Percentiles rank a stretch among this genome's conserved stretches.
These are phyloP conservation scores for Hippophae gyantsensis DNA, from an alignment of 306 rosid genomes.

Conservation along the genomic window DNA sequence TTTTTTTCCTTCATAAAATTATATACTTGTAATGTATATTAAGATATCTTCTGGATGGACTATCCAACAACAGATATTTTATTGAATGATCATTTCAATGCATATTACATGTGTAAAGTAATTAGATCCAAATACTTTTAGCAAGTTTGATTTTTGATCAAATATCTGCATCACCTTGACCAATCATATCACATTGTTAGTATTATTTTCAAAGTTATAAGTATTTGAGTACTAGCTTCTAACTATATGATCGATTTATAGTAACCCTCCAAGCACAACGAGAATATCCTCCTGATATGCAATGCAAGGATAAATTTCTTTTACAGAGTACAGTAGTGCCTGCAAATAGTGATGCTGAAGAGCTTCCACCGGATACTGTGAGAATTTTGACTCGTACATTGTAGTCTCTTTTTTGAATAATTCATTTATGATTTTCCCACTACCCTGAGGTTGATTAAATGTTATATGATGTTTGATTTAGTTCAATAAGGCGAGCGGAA, in stretches of 20 bases:
- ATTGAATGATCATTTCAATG: not conserved
- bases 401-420: constrained; percentile 8
- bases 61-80: not conserved
- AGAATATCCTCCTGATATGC: constrained; percentile 80
- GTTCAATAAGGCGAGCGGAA: constrained; percentile 82
- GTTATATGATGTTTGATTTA: constrained; percentile 26
- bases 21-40: not conserved
- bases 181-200: constrained; percentile 9
- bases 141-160: constrained; percentile 1
- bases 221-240: not conserved
- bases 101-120: not conserved
- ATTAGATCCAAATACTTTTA: not conserved
- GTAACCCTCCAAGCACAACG: constrained; percentile 93
- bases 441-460: constrained; percentile 7
- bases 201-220: not conserved
- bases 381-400: constrained; percentile 22
- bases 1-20: not conserved
- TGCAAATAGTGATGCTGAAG: constrained; percentile 66
- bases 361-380: constrained; percentile 71
- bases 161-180: constrained; percentile 10
- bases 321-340: constrained; percentile 71
- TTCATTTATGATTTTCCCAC: constrained; percentile 8
- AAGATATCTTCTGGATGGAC: not conserved
- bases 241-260: constrained; percentile 34
- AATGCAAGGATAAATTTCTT: constrained; percentile 91